Conservation (phyloP, 1,284 basidiomycete genomes). For the Gymnopus androsaceus region DNA sequence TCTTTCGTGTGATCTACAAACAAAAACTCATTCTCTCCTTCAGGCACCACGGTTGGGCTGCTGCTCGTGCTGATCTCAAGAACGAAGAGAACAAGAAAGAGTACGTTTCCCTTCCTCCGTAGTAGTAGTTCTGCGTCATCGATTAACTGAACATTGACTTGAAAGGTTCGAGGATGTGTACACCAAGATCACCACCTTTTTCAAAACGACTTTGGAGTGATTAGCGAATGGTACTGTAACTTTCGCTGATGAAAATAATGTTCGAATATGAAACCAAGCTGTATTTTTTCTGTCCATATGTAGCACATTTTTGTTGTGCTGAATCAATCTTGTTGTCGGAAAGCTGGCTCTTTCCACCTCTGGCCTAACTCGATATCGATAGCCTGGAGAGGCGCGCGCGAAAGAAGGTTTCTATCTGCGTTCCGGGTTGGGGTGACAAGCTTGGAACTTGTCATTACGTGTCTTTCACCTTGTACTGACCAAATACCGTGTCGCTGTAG, state of each 20-base stretch:
- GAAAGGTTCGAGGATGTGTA: conserved; percentile 64
- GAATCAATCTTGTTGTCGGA: too few relatives aligned
- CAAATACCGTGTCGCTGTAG: too few relatives aligned
- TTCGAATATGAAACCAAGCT: too few relatives aligned
- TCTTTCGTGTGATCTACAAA: not conserved
- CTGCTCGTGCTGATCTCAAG: conserved; percentile 66
- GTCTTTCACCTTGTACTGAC: too few relatives aligned
- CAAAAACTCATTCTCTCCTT: not conserved
- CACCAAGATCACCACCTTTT: conserved; percentile 52
- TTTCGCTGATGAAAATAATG: not conserved
- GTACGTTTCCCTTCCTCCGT: conserved; percentile 44
- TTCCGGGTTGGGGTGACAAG: too few relatives aligned
- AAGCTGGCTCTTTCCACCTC: too few relatives aligned
- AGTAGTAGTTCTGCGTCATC: not conserved
- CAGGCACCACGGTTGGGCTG: conserved; percentile 75
- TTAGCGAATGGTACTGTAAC: not conserved
- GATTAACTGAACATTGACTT: conserved; percentile 13
- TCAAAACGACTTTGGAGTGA: conserved; percentile 33
- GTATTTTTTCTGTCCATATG: too few relatives aligned
- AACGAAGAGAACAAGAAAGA: conserved; percentile 66
- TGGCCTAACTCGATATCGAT: too few relatives aligned
- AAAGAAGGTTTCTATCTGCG: too few relatives aligned
- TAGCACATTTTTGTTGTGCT: too few relatives aligned
- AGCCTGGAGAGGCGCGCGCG: too few relatives aligned
- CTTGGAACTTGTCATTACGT: too few relatives aligned